phyloP scores from a whole-genome alignment of 2,329 filamentous ascomycete species.

The Colletotrichum costaricense region DNA sequence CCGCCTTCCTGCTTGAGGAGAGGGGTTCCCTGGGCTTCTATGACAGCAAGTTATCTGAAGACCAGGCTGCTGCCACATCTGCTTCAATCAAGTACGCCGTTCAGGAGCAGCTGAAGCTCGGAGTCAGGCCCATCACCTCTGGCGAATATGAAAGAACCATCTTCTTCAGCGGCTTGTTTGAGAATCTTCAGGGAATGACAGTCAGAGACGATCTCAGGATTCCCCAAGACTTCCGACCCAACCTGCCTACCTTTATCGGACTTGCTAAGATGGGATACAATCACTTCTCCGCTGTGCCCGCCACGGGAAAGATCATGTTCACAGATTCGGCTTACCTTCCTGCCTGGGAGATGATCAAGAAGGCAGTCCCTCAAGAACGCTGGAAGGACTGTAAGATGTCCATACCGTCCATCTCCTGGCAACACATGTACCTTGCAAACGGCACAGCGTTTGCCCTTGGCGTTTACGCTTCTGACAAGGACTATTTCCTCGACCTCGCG shows the following conservation, averaged over 20 bases:
- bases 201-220: background rate
- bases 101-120: too few relatives aligned
- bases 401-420: conserved; percentile 64
- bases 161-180: too few relatives aligned
- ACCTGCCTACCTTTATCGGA: conserved; percentile 7
- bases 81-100: too few relatives aligned
- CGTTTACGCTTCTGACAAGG: conserved; percentile 28
- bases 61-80: too few relatives aligned
- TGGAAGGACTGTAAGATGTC: conserved; percentile 65
- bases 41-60: too few relatives aligned
- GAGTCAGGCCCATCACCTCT: too few relatives aligned
- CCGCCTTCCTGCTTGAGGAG: too few relatives aligned
- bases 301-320: too few relatives aligned
- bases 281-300: conserved; percentile 34
- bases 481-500: too few relatives aligned
- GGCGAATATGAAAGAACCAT: too few relatives aligned
- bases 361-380: conserved; percentile 55
- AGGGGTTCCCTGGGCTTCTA: too few relatives aligned
- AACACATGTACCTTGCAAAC: conserved; percentile 43
- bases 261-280: conserved; percentile 15
- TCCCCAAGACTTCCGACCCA: conserved; percentile 21
- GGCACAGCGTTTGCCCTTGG: conserved; percentile 37
- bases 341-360: conserved; percentile 60
- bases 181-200: too few relatives aligned
- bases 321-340: conserved; percentile 59